Evolutionary conservation across 2,329 filamentous ascomycete genomes (phyloP).

Genomic region (Penicillium digitatum): DNA sequence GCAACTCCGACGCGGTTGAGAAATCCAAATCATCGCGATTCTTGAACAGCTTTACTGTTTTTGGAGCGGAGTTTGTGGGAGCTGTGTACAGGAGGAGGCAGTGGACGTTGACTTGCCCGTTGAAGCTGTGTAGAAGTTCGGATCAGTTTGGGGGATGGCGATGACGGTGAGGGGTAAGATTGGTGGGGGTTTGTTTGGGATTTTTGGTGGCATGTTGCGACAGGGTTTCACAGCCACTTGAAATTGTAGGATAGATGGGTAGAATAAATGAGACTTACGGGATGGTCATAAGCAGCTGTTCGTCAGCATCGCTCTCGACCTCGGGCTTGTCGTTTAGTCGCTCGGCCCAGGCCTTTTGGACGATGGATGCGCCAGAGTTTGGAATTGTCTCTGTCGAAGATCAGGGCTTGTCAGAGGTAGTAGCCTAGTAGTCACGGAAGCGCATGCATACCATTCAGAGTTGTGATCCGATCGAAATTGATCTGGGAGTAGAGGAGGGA

Average conservation of each 20-base stretch:
- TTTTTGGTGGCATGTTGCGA: background rate
- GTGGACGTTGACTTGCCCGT: constrained; percentile 88
- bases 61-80: constrained; percentile 65
- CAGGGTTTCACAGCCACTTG: background rate
- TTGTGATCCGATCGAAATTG: constrained; percentile 77
- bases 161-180: constrained; percentile 23
- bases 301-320: constrained; percentile 80
- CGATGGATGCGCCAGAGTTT: constrained; percentile 66
- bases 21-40: constrained; percentile 91
- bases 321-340: constrained; percentile 67
- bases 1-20: constrained; percentile 62
- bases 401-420: background rate
- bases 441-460: constrained; percentile 64
- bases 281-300: constrained; percentile 88
- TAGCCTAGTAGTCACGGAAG: background rate
- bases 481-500: constrained; percentile 89
- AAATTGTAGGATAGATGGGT: background rate
- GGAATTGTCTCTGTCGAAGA: constrained; percentile 51
- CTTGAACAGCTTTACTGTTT: constrained; percentile 79
- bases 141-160: constrained; percentile 4
- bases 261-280: constrained; percentile 58
- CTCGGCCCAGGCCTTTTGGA: constrained; percentile 89
- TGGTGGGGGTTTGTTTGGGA: constrained; percentile 16
- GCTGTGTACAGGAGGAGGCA: constrained; percentile 81
- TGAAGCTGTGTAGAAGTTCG: constrained; percentile 60